Percentiles rank a stretch among this genome's conserved stretches.
phyloP scores from a whole-genome alignment of 345 rosid genomes.

The Brassica carinata region DNA sequence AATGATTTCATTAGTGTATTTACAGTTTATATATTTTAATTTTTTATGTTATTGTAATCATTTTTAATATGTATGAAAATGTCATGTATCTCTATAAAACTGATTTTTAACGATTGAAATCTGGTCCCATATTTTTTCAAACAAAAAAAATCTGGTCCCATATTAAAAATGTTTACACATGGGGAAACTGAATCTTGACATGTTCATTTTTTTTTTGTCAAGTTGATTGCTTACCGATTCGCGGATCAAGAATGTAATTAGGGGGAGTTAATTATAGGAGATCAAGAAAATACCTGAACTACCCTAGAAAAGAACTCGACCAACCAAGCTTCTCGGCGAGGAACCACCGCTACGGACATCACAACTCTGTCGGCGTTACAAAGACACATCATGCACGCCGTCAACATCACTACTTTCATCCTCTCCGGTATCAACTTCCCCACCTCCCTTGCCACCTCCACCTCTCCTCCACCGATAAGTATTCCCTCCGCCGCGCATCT shows the following conservation, averaged over 20 bases:
- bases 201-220: background rate
- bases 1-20: too few relatives aligned
- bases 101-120: background rate
- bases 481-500: slow-evolving; percentile 79
- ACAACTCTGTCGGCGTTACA: slow-evolving; percentile 94
- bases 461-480: slow-evolving; percentile 46
- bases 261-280: background rate
- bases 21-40: too few relatives aligned
- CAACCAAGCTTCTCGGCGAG: slow-evolving; percentile 81
- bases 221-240: slow-evolving; percentile 13
- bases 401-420: slow-evolving; percentile 74
- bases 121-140: too few relatives aligned
- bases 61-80: background rate
- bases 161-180: background rate
- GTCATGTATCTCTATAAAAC: background rate
- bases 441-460: slow-evolving; percentile 24
- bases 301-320: slow-evolving; percentile 86
- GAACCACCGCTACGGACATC: slow-evolving; percentile 93
- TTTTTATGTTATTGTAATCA: background rate
- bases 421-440: slow-evolving; percentile 63
- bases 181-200: slow-evolving; percentile 7
- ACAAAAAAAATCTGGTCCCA: background rate
- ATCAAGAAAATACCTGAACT: slow-evolving; percentile 68
- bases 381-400: slow-evolving; percentile 81
- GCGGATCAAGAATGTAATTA: slow-evolving; percentile 31